phyloP scores from a whole-genome alignment of 768 basidiomycete genomes.

The Leccinum longicurvipes region DNA sequence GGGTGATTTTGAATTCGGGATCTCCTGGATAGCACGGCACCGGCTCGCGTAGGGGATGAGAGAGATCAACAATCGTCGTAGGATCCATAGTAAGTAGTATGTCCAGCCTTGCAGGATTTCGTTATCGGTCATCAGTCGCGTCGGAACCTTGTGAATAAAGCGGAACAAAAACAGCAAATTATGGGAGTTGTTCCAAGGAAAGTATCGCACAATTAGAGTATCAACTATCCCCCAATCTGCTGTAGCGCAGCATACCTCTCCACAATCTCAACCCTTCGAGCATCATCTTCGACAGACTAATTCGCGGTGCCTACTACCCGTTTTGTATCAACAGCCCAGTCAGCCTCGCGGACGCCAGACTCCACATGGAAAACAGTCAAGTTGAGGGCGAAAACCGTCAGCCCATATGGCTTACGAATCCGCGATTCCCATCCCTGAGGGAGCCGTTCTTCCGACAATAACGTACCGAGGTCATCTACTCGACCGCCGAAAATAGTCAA shows the following conservation, averaged over 20 bases:
- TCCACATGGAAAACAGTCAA: neutral
- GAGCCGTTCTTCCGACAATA: slow-evolving; percentile 65
- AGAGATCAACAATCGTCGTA: slow-evolving; percentile 8
- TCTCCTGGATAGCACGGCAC: slow-evolving; percentile 30
- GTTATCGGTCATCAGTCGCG: neutral
- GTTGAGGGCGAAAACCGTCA: slow-evolving; percentile 60
- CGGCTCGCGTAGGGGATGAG: slow-evolving; percentile 23
- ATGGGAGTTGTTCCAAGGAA: neutral
- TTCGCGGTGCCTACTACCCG: neutral
- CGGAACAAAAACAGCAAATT: neutral
- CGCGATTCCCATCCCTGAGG: slow-evolving; percentile 70
- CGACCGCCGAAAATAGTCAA: slow-evolving; percentile 63
- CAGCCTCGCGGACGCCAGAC: slow-evolving; percentile 10
- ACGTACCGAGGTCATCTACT: slow-evolving; percentile 46
- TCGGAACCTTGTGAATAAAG: neutral
- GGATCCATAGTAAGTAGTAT: slow-evolving; percentile 32
- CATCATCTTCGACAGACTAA: neutral
- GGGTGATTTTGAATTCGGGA: slow-evolving; percentile 19
- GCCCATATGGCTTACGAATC: slow-evolving; percentile 47
- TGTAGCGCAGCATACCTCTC: neutral
- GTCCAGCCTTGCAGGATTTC: too few relatives aligned
- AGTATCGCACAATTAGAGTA: neutral
- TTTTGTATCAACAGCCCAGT: slow-evolving; percentile 5
- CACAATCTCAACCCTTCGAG: neutral
- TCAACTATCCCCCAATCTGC: neutral